These are phyloP conservation scores for Aspergillus carlsbadensis DNA, from an alignment of 495 filamentous ascomycete species.

Conservation along the genomic window DNA sequence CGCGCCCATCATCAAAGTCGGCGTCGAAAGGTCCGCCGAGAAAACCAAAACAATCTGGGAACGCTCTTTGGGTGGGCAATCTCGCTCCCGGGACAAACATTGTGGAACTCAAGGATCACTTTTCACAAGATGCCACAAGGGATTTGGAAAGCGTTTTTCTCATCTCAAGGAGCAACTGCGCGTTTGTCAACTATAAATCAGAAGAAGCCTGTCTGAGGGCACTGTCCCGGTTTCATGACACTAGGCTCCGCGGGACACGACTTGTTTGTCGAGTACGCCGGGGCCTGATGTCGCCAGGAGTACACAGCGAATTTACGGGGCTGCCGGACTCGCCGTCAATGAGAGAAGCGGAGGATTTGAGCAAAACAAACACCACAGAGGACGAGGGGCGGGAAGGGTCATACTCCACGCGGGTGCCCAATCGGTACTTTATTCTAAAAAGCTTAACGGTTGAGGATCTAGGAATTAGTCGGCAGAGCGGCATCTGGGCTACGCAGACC, in stretches of 20 bases:
- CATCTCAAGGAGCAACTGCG: conserved; percentile 97
- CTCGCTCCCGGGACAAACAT: conserved; percentile 79
- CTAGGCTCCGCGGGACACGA: conserved; percentile 80
- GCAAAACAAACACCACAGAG: background rate
- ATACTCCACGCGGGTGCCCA: conserved; percentile 37
- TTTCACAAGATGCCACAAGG: conserved; percentile 72
- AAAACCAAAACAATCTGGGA: conserved; percentile 89
- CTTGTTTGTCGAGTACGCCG: conserved; percentile 90
- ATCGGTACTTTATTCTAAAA: conserved; percentile 90
- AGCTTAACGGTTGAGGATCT: conserved; percentile 94
- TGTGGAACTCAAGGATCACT: conserved; percentile 82
- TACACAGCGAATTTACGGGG: conserved; percentile 20
- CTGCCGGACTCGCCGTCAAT: background rate
- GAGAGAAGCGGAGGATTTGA: conserved; percentile 3
- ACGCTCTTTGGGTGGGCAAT: conserved; percentile 97
- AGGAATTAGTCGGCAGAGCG: conserved; percentile 81
- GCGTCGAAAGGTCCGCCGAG: conserved; percentile 67
- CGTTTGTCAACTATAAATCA: conserved; percentile 93
- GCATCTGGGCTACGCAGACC: conserved; percentile 90
- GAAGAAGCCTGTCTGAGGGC: conserved; percentile 75
- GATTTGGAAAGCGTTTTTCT: conserved; percentile 90
- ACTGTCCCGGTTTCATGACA: conserved; percentile 85
- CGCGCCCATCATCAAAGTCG: conserved; percentile 19
- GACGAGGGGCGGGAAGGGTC: conserved; percentile 3
- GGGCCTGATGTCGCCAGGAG: conserved; percentile 39